Base-by-base conservation (phyloP, 2,329 filamentous ascomycete genomes). In the Xylariaceae sp. region DNA sequence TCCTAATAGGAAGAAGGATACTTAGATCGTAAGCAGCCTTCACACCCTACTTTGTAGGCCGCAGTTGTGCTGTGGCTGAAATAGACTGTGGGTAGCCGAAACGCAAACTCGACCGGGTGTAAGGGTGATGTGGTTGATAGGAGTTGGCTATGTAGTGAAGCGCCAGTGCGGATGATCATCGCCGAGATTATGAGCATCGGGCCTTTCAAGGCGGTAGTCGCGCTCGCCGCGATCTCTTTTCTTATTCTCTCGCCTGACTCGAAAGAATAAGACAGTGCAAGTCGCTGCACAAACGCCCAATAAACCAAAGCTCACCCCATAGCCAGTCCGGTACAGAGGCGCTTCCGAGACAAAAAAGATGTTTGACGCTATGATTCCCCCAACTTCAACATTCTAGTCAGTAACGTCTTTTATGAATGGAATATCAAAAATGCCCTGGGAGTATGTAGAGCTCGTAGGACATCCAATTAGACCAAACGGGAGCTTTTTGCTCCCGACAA, bases 291-390 rank as follows among this genome's bases (percentile, higher is more conserved):
- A 73, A 7, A 84, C 66, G 68, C 79, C 80, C 16, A 81, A 64
- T 58, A 79, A 69, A 1, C 74, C 79, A 34, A 85, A 68, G 54
- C 74, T 74, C 0, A 77, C 75, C 0, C 78, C 75, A 61, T 82
- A 84, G 0, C 82, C 82, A 0, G 78, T 79, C 31, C 64, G 71
- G 62, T 82, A 85, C 26, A 68, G 67, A 0, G 82, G 82, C 45
- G 72, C 74, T 65, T 85, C 79, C 1, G 68, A 66, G 3, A 71
- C 64, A 29, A 83, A 65, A 62, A 80, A 85, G 51, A 84, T 77
- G 61, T 84, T 83, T 39, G 74, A 76, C 0, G 78, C 78, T 11
- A 84, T 72, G 45, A 83, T 78, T 3, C 81, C 81, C 0, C 75
- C 78, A 6, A 77, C 60, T 45, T 29, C 31, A 6, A 5, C 6